Conservation (phyloP, 2,329 filamentous ascomycete species). For the Microdochium nivale region DNA sequence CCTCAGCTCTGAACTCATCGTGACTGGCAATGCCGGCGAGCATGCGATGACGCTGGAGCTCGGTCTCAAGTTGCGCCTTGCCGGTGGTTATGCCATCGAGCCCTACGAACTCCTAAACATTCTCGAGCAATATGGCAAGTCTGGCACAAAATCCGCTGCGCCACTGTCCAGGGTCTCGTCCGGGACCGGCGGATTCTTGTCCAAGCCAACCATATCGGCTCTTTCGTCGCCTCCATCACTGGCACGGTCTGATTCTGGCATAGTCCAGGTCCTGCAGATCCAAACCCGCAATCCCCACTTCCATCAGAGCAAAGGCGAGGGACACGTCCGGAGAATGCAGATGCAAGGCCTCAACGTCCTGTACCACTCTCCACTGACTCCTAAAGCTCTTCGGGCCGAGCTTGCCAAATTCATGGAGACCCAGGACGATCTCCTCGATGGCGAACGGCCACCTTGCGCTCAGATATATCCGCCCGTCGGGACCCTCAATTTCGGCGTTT, state of each 20-base stretch:
- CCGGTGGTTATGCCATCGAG: constrained; percentile 23
- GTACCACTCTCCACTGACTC: constrained; percentile 13
- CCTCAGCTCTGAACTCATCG: constrained; percentile 11
- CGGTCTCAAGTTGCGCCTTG: constrained; percentile 20
- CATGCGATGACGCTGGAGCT: constrained; percentile 26
- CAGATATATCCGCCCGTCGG: constrained; percentile 8
- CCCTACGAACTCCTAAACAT: constrained; percentile 22
- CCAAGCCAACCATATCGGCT: background rate
- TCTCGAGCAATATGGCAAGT: constrained; percentile 9
- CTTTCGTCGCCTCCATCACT: background rate
- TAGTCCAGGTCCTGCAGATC: constrained; percentile 18
- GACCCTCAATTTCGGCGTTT: background rate
- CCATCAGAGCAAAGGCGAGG: constrained; percentile 18
- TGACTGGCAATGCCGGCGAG: constrained; percentile 23
- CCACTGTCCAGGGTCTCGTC: constrained; percentile 1
- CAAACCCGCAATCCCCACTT: constrained; percentile 21
- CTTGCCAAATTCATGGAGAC: constrained; percentile 7
- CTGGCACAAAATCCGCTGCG: background rate
- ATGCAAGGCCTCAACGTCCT: constrained; percentile 17
- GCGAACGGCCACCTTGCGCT: constrained; percentile 5
- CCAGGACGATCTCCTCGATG: constrained; percentile 1
- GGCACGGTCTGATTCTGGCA: background rate
- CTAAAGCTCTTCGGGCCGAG: constrained; percentile 3
- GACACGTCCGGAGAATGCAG: constrained; percentile 20
- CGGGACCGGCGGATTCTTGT: background rate